A percentile compares a stretch with the other conserved stretches of the same genome.
phyloP scores from a whole-genome alignment of 2,329 filamentous ascomycete genomes.

The Aspergillus tanneri region DNA sequence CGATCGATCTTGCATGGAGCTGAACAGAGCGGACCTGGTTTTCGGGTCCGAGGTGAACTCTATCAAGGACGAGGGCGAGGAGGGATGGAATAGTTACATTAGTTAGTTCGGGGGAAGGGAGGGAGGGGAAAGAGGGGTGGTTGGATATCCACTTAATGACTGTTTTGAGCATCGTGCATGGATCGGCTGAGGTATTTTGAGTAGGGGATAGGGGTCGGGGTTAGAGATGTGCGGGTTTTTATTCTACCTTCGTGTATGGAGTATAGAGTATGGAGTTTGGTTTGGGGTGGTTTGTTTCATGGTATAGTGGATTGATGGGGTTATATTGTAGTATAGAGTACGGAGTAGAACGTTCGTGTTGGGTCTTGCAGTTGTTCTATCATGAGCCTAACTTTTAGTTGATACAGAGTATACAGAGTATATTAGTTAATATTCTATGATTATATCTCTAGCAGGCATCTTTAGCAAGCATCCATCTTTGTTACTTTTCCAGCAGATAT shows the following conservation, averaged over 20 bases:
- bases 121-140: not conserved
- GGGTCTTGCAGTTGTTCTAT: too few species aligned
- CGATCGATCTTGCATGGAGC: slow-evolving; percentile 11
- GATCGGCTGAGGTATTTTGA: not conserved
- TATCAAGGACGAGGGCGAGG: too few species aligned
- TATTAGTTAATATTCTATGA: too few species aligned
- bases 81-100: too few species aligned
- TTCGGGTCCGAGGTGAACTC: slow-evolving; percentile 7
- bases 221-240: not conserved
- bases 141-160: slow-evolving; percentile 5
- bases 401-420: too few species aligned
- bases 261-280: too few species aligned
- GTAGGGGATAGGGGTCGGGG: not conserved
- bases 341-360: too few species aligned
- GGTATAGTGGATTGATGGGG: not conserved
- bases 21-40: slow-evolving; percentile 9
- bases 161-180: slow-evolving; percentile 13
- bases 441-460: too few species aligned
- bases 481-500: too few species aligned
- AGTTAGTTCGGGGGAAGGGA: not conserved
- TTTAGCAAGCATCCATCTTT: too few species aligned
- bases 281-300: too few species aligned
- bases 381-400: too few species aligned
- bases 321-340: not conserved
- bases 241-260: not conserved